These are phyloP conservation scores for Melampsora occidentalis DNA, from an alignment of 1,284 basidiomycete genomes.

Conservation along the genomic window DNA sequence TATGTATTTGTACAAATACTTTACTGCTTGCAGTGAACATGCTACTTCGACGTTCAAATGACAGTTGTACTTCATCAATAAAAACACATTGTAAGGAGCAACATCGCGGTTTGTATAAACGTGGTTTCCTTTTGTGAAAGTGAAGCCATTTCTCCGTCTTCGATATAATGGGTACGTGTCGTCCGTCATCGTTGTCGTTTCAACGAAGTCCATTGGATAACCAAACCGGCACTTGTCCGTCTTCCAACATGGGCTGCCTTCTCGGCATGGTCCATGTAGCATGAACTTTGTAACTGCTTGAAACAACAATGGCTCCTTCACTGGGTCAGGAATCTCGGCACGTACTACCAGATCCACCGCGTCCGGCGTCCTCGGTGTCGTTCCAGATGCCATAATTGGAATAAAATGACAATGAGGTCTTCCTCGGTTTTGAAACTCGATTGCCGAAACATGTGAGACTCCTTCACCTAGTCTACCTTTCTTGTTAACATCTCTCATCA, in stretches of 20 bases:
- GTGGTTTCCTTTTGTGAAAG: background rate
- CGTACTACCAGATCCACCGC: background rate
- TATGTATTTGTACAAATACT: slow-evolving; percentile 31
- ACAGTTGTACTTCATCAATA: background rate
- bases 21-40: slow-evolving; percentile 11
- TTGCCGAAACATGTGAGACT: background rate
- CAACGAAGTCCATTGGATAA: too few species aligned
- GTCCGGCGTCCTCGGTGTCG: too few species aligned
- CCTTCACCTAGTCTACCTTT: background rate
- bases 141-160: background rate
- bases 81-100: background rate
- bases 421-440: slow-evolving; percentile 31
- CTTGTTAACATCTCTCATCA: background rate
- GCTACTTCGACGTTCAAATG: background rate
- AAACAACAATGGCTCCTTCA: background rate
- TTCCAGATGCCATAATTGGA: too few species aligned
- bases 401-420: too few species aligned
- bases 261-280: slow-evolving; percentile 10
- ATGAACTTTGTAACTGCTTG: background rate
- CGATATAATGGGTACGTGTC: background rate
- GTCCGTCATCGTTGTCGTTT: background rate
- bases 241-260: background rate
- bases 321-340: slow-evolving; percentile 13
- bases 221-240: background rate
- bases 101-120: background rate